Conservation (phyloP, 2,329 filamentous ascomycete genomes). For the Colletotrichum caudatum region DNA sequence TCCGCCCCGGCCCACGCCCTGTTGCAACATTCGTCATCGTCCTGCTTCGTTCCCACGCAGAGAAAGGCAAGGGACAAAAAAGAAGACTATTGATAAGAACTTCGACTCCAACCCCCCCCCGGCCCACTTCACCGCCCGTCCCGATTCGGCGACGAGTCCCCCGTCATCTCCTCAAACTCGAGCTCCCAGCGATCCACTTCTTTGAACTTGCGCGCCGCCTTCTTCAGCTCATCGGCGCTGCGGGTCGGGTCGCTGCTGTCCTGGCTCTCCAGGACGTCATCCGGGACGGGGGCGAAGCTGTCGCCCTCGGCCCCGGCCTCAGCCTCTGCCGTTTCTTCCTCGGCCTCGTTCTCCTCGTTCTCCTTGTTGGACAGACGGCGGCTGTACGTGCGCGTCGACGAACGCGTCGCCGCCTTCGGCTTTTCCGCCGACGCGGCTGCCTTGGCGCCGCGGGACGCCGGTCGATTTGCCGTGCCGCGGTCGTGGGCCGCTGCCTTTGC, state of each 20-base stretch:
- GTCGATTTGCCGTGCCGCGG: slow-evolving; percentile 46
- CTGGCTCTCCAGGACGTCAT: slow-evolving; percentile 55
- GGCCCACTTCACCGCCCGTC: slow-evolving; percentile 58
- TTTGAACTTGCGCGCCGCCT: slow-evolving; percentile 72
- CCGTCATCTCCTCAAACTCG: slow-evolving; percentile 73
- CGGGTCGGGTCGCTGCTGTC: slow-evolving; percentile 46
- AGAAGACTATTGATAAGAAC: slow-evolving; percentile 20
- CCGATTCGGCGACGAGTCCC: slow-evolving; percentile 63
- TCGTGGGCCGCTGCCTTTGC: slow-evolving; percentile 48
- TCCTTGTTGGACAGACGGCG: slow-evolving; percentile 68
- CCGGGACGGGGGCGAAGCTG: slow-evolving; percentile 57
- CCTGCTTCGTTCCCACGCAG: background rate
- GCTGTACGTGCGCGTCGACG: slow-evolving; percentile 61
- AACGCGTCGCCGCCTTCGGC: slow-evolving; percentile 42
- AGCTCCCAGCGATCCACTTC: slow-evolving; percentile 78
- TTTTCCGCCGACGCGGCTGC: slow-evolving; percentile 41
- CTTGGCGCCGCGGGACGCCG: slow-evolving; percentile 43
- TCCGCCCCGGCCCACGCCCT: background rate
- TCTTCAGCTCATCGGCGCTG: slow-evolving; percentile 67
- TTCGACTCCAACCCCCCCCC: background rate
- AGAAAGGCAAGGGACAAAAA: background rate
- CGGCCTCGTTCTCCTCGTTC: slow-evolving; percentile 66
- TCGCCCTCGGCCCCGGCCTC: slow-evolving; percentile 48
- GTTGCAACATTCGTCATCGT: background rate
- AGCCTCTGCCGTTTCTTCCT: slow-evolving; percentile 45